phyloP scores from a whole-genome alignment of 805 yeast species.

The Metschnikowia peoriensis region DNA sequence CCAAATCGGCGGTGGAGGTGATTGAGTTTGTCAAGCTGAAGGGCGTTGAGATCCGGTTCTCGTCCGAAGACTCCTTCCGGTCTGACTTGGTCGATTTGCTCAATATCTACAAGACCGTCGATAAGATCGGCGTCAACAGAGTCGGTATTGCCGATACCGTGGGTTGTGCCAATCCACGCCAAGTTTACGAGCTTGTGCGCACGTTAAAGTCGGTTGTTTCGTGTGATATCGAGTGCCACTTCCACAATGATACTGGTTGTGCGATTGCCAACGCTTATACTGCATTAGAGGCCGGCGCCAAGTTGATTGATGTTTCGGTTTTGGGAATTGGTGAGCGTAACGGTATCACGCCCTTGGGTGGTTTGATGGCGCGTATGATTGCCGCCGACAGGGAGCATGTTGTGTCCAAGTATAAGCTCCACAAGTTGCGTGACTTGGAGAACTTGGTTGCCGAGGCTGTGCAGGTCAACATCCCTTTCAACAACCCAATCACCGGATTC shows the following conservation, averaged over 20 bases:
- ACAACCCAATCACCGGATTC: conserved; percentile 98
- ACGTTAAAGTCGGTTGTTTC: conserved; percentile 91
- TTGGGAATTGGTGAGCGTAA: conserved; percentile 98
- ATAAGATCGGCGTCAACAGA: conserved; percentile 96
- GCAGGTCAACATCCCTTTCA: conserved; percentile 94
- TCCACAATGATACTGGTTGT: conserved; percentile 99
- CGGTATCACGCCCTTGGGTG: conserved; percentile 97
- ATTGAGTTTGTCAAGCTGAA: conserved; percentile 96
- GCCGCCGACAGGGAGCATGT: conserved; percentile 98
- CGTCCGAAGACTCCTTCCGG: conserved; percentile 97
- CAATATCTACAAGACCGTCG: conserved; percentile 94
- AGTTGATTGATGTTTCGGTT: conserved; percentile 89
- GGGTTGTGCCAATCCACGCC: conserved; percentile 99
- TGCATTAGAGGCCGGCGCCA: conserved; percentile 97
- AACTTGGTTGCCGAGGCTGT: conserved; percentile 96
- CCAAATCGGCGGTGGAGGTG: conserved; percentile 93
- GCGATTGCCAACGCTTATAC: conserved; percentile 98
- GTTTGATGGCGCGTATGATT: conserved; percentile 98
- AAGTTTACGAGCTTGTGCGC: conserved; percentile 93
- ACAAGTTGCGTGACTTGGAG: conserved; percentile 93
- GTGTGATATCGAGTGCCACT: conserved; percentile 97
- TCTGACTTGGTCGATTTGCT: conserved; percentile 92
- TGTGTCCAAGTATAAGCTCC: conserved; percentile 88
- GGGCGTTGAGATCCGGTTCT: conserved; percentile 94
- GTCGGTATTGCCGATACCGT: conserved; percentile 99